Base-by-base conservation (phyloP, 108 stramenopile species). In the Conticribra weissflogii region DNA sequence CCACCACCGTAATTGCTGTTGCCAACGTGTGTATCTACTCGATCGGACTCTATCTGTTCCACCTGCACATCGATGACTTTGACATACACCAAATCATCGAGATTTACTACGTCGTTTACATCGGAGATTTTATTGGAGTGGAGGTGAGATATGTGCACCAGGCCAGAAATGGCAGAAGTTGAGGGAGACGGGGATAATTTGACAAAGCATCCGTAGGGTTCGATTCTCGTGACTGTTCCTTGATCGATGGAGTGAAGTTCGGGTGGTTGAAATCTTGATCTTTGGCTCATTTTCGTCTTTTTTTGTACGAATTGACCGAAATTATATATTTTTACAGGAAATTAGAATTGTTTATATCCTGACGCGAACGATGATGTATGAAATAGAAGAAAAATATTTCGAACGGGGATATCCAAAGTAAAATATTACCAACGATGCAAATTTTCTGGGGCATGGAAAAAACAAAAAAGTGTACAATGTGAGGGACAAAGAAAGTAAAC, bases 141-240 rank as follows among this genome's bases (percentile, higher is more conserved):
- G 45, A 89, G 58, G 51, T 87, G 86, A 22, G 86, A 87, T 54
- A 86, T 84, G 64, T 89, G 88, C 23, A 89, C 74, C 8, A 89
- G 71, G n/a, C 88, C 88, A 18, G 73, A 74, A 1, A 66, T 59
- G 56, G 74, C 4, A 45, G 55, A 21, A 59, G 34, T 22, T 59
- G 54, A 0, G 61, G 57, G 27, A 34, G 44, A 49, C 50, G 29
- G 45, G 24, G 52, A 44, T 4, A 87, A 64, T 46, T 71, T 60
- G 32, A 83, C 82, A 60, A 89, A 89, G 46, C 82, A 82, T 14
- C 88, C 88, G 66, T 85, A 87, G 9, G 84, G 52, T 72, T 85
- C 84, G 44, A 89, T 83, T 29, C 88, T 76, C 8, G 65, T 66
- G 25, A 89, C 81, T 8, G 12, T 71, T 2, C 83, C 87, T 29